Percentiles rank a stretch among this genome's conserved stretches.
Conservation (phyloP, 73 alveolate genomes). For the Symbiodinium natans region DNA sequence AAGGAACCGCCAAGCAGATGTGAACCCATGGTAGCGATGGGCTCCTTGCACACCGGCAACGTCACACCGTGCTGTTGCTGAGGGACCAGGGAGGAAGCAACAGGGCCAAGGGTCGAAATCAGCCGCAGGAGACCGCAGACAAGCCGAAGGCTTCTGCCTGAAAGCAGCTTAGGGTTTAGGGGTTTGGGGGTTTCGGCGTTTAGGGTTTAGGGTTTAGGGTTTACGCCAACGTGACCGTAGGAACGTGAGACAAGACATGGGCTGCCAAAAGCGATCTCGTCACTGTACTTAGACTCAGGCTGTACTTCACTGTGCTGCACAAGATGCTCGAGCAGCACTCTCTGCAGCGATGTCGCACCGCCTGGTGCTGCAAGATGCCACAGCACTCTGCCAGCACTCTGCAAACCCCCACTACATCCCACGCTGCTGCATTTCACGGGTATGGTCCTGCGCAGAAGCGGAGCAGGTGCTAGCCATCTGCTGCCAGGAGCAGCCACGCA, state of each 20-base stretch:
- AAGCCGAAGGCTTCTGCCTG: neutral
- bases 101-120: neutral
- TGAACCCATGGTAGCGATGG: constrained; percentile 56
- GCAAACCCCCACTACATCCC: too few species aligned
- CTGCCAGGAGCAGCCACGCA: constrained; percentile 73
- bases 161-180: too few species aligned
- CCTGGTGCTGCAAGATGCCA: neutral
- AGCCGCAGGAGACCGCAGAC: neutral
- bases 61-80: neutral
- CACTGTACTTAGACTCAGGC: too few species aligned
- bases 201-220: too few species aligned
- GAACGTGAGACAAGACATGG: neutral
- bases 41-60: too few species aligned
- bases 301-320: too few species aligned
- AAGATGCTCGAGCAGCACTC: neutral
- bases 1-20: constrained; percentile 3
- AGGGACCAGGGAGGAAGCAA: too few species aligned
- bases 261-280: too few species aligned
- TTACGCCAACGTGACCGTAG: too few species aligned
- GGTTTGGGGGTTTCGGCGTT: too few species aligned
- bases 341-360: neutral
- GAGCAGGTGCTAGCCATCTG: neutral
- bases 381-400: too few species aligned
- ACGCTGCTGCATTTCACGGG: too few species aligned
- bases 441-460: neutral